These are phyloP conservation scores for Penicillium dipodomyicola DNA, from an alignment of 495 filamentous ascomycete species.

Conservation along the genomic window DNA sequence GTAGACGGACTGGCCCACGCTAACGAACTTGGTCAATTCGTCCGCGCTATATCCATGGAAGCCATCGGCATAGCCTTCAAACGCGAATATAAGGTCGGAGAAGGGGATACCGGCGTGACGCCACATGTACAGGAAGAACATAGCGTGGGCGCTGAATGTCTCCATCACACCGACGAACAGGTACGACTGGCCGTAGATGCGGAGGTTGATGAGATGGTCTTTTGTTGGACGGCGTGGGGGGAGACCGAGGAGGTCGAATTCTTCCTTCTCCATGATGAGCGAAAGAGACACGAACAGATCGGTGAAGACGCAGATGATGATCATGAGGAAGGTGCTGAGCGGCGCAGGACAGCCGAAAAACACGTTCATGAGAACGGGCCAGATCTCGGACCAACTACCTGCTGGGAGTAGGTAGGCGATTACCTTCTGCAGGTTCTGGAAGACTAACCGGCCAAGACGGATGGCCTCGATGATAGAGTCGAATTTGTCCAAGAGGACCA, in stretches of 20 bases:
- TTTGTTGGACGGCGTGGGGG: constrained; percentile 60
- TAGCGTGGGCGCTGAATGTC: constrained; percentile 45
- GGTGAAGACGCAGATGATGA: constrained; percentile 69
- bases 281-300: constrained; percentile 57
- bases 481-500: constrained; percentile 76
- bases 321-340: constrained; percentile 69
- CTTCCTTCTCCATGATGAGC: constrained; percentile 67
- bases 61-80: constrained; percentile 45
- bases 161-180: constrained; percentile 52
- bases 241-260: constrained; percentile 64
- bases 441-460: constrained; percentile 54
- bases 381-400: constrained; percentile 70
- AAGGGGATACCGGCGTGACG: constrained; percentile 45
- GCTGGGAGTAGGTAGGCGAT: constrained; percentile 62
- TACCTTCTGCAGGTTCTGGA: constrained; percentile 59
- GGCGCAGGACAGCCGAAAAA: constrained; percentile 68
- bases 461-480: constrained; percentile 67
- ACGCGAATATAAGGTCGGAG: constrained; percentile 44
- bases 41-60: constrained; percentile 48
- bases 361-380: constrained; percentile 71
- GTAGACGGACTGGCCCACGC: constrained; percentile 62
- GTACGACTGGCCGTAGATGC: constrained; percentile 51
- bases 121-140: constrained; percentile 54
- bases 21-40: constrained; percentile 43
- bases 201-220: constrained; percentile 55